Conservation (phyloP, 2,329 filamentous ascomycete species). For the Alternaria gansuensis region DNA sequence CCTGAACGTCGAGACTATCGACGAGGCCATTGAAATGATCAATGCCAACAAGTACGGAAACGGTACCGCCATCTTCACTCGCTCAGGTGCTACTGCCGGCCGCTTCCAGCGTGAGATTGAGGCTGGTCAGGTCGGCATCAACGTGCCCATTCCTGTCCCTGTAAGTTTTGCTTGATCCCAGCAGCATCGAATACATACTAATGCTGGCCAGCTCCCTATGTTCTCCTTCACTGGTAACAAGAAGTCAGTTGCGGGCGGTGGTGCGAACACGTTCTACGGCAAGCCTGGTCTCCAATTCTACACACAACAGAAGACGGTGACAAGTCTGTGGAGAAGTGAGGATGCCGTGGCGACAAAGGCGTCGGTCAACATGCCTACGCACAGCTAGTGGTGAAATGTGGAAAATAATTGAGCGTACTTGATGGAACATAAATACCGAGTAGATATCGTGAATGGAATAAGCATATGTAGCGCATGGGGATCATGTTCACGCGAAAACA, state of each 20-base stretch:
- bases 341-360: slow-evolving; percentile 88
- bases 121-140: slow-evolving; percentile 86
- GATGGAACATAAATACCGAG: background rate
- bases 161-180: slow-evolving; percentile 32
- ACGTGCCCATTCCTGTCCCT: slow-evolving; percentile 76
- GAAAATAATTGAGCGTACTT: slow-evolving; percentile 2
- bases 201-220: slow-evolving; percentile 60
- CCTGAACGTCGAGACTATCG: slow-evolving; percentile 78
- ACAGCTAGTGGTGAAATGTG: slow-evolving; percentile 47
- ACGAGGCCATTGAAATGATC: slow-evolving; percentile 82
- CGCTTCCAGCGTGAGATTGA: slow-evolving; percentile 83
- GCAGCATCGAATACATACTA: slow-evolving; percentile 10
- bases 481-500: background rate
- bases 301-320: slow-evolving; percentile 98
- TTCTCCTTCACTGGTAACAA: slow-evolving; percentile 75
- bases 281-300: slow-evolving; percentile 93
- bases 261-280: slow-evolving; percentile 94
- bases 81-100: slow-evolving; percentile 77
- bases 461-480: background rate
- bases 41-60: slow-evolving; percentile 89
- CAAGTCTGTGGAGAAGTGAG: slow-evolving; percentile 84
- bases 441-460: background rate
- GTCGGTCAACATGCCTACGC: slow-evolving; percentile 85
- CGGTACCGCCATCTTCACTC: slow-evolving; percentile 85
- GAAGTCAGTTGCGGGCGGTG: slow-evolving; percentile 90